Evolutionary conservation across 257 asterid species (phyloP).

Genomic region (Solanum chmielewskii): DNA sequence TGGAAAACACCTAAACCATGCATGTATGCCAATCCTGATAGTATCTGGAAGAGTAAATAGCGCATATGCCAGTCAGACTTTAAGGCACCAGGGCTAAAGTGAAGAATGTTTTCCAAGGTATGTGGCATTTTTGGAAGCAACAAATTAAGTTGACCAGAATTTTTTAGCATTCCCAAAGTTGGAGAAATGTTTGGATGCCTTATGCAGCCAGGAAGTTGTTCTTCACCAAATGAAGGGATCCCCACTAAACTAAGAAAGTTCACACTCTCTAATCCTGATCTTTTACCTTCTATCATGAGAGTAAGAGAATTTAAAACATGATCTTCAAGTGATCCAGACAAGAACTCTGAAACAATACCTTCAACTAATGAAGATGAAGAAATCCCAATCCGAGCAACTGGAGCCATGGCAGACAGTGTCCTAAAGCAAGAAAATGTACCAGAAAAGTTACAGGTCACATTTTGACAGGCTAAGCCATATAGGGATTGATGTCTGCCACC

Average conservation of each 20-base stretch:
- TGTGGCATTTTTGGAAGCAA: conserved; percentile 60
- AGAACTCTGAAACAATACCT: conserved; percentile 46
- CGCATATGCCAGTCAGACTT: conserved; percentile 67
- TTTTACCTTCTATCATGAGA: conserved; percentile 59
- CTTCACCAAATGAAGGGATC: conserved; percentile 53
- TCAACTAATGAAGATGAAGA: conserved; percentile 46
- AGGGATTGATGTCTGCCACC: conserved; percentile 34
- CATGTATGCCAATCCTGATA: conserved; percentile 74
- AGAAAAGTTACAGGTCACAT: conserved; percentile 35
- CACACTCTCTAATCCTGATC: conserved; percentile 36
- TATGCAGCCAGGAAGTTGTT: conserved; percentile 72
- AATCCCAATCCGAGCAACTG: conserved; percentile 44
- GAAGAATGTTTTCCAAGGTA: conserved; percentile 64
- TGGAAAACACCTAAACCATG: conserved; percentile 75
- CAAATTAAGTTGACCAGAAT: conserved; percentile 29
- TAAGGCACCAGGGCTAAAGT: conserved; percentile 60
- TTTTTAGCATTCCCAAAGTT: conserved; percentile 63
- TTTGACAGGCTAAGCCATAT: conserved; percentile 34
- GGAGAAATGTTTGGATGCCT: conserved; percentile 91
- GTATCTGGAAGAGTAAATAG: conserved; percentile 63
- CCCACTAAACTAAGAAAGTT: conserved; percentile 77
- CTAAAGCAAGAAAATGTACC: conserved; percentile 69
- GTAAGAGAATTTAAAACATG: conserved; percentile 48
- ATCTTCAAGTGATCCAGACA: conserved; percentile 63
- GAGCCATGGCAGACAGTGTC: conserved; percentile 70